Percentiles rank a stretch among this genome's conserved stretches.
These are phyloP conservation scores for Cryptococcus sp. DNA, from an alignment of 1,284 basidiomycete species.

Conservation along the genomic window DNA sequence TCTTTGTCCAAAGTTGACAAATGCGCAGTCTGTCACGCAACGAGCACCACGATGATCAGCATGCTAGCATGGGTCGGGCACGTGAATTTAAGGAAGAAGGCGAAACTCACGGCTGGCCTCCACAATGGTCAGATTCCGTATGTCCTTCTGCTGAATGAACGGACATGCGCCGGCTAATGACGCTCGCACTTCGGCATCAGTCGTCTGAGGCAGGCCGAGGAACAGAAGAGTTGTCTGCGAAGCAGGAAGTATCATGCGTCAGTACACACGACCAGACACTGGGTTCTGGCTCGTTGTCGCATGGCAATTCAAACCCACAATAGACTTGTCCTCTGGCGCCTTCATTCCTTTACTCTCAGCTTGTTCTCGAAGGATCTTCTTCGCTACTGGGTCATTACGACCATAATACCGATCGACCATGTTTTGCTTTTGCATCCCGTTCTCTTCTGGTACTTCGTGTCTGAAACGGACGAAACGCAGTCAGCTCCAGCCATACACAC, in stretches of 20 bases:
- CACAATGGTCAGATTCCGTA: constrained; percentile 83
- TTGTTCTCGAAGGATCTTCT: constrained; percentile 74
- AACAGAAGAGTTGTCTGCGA: constrained; percentile 86
- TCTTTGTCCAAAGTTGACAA: constrained; percentile 88
- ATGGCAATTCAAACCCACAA: constrained; percentile 62
- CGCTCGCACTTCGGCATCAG: constrained; percentile 77
- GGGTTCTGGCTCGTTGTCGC: not conserved
- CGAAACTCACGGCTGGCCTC: constrained; percentile 56
- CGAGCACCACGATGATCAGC: not conserved
- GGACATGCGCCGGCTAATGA: constrained; percentile 72
- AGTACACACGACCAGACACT: not conserved
- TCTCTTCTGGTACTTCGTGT: constrained; percentile 84
- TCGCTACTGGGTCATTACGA: constrained; percentile 83
- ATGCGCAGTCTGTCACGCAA: constrained; percentile 72
- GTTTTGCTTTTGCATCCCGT: constrained; percentile 84
- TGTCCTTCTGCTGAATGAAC: constrained; percentile 64
- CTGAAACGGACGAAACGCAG: constrained; percentile 49
- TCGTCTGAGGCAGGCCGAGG: constrained; percentile 73
- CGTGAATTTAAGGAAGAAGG: too few species aligned
- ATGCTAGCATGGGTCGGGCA: too few species aligned
- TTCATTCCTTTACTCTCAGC: constrained; percentile 78
- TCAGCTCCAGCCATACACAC: not conserved
- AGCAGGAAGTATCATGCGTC: constrained; percentile 2
- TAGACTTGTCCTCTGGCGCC: constrained; percentile 80
- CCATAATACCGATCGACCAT: constrained; percentile 92